A percentile compares a stretch with the other conserved stretches of the same genome.
Conservation (phyloP, 2,329 filamentous ascomycete genomes). For the Ceratocystis diversiconidia region DNA sequence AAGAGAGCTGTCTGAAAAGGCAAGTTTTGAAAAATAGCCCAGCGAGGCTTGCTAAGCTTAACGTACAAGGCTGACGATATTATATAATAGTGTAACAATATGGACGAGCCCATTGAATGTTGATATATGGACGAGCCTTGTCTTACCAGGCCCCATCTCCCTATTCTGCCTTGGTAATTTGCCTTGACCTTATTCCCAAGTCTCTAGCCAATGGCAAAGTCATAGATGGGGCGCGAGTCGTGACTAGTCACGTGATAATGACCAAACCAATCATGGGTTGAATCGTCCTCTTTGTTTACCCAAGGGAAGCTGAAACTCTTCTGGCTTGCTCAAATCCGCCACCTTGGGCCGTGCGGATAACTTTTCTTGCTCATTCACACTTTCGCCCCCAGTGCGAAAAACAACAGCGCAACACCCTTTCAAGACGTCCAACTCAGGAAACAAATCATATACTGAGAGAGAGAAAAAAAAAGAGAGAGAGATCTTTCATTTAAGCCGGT, state of each 20-base stretch:
- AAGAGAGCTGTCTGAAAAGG: neutral
- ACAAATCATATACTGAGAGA: constrained; percentile 13
- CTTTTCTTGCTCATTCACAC: constrained; percentile 11
- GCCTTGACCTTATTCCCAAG: neutral
- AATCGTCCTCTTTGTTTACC: neutral
- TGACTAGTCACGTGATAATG: neutral
- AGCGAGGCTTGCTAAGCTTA: neutral
- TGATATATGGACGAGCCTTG: neutral
- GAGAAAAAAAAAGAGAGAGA: neutral
- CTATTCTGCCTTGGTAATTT: neutral
- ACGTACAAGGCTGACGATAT: neutral
- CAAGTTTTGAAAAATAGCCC: neutral
- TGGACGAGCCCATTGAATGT: neutral
- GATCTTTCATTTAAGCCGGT: neutral
- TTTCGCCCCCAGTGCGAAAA: constrained; percentile 17
- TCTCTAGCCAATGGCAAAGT: neutral
- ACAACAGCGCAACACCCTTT: constrained; percentile 5
- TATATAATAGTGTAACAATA: neutral
- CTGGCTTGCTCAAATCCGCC: neutral
- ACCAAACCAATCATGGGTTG: neutral
- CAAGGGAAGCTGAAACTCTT: neutral
- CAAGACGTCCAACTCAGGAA: constrained; percentile 11
- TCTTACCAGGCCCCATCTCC: too few relatives aligned
- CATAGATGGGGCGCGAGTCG: neutral
- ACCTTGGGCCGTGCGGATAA: constrained; percentile 11